Conservation (phyloP, 768 basidiomycete species). For the Trametes meyenii region DNA sequence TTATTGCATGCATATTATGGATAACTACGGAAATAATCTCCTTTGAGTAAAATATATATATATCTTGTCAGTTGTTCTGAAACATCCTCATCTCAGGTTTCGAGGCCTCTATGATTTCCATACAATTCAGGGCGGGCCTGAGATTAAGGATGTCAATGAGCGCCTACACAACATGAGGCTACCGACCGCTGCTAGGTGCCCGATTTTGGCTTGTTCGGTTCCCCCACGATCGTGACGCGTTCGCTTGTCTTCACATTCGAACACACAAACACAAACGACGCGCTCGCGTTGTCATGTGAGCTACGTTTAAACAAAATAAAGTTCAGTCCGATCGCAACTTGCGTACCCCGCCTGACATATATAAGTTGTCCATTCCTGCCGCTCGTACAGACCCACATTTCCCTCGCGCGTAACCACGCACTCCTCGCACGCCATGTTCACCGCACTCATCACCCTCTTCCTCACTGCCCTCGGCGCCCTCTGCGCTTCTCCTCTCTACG, state of each 20-base stretch:
- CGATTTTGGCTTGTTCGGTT: not conserved
- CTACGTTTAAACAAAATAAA: slow-evolving; percentile 3
- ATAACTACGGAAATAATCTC: not conserved
- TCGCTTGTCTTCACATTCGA: not conserved
- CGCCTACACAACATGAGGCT: not conserved
- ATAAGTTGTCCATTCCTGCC: not conserved
- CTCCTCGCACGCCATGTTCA: not conserved
- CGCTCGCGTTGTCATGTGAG: slow-evolving; percentile 1
- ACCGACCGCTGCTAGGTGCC: not conserved
- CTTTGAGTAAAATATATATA: too few species aligned
- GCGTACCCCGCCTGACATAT: not conserved
- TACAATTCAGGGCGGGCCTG: too few species aligned
- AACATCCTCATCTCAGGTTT: too few species aligned
- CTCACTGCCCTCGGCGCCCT: slow-evolving; percentile 2
- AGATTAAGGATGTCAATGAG: too few species aligned
- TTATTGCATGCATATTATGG: not conserved
- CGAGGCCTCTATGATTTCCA: too few species aligned
- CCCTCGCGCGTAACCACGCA: not conserved
- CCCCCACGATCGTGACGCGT: not conserved
- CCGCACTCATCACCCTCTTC: slow-evolving; percentile 1
- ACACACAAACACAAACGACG: not conserved
- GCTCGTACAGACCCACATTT: not conserved
- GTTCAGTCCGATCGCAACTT: slow-evolving; percentile 14
- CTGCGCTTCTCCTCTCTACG: not conserved
- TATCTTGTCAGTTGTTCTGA: too few species aligned